Evolutionary conservation across 768 basidiomycete species (phyloP), one percentile per base, ranked within the genome.

Genomic region (Xerocomellus intermedius): DNA sequence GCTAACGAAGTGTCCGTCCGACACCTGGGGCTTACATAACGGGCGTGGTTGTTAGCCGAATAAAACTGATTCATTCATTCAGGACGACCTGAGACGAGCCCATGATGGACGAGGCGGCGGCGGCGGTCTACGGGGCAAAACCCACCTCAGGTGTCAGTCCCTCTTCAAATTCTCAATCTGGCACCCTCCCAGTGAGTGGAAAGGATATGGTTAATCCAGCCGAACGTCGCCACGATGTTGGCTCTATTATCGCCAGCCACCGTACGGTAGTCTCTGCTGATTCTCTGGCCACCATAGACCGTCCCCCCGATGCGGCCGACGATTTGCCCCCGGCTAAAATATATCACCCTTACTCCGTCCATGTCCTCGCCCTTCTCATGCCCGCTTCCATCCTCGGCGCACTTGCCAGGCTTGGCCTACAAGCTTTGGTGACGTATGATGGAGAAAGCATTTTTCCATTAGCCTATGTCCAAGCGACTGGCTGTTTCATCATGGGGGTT

Each of bases 401-500:
- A 5, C 83, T 98, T 36, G 84, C 87, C 12, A 78, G 95, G 35
- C 74, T 98, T 6, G 95, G 95, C 0, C 69, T 97, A 8, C 67
- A 80, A 28, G 89, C 91, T 8, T 73, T 98, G 42, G 80, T 79
- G 19, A 82, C 79, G 0, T 98, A 92, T 62, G 78, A 86, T 36
- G 91, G 89, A 1, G 70, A 79, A 42, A 80, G 83, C 59, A 84
- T 98, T 6, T 98, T 94, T 66, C 77, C 89, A 2, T 74, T 98
- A 22, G 83, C 87, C 5, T 98, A 94, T 75, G 79, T 84, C 0
- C 96, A 99, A 69, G 89, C 85, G 0, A 74, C 86, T 1, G 97
- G 97, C 17, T 98, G 95, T 73, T 75, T 94, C 50, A 74, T 96
- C 28, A 98, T 99, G 94, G 97, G 97, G 3, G 73, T 91, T 49